phyloP scores from a whole-genome alignment of 352 stramenopile genomes.

The Pythium coloratum region DNA sequence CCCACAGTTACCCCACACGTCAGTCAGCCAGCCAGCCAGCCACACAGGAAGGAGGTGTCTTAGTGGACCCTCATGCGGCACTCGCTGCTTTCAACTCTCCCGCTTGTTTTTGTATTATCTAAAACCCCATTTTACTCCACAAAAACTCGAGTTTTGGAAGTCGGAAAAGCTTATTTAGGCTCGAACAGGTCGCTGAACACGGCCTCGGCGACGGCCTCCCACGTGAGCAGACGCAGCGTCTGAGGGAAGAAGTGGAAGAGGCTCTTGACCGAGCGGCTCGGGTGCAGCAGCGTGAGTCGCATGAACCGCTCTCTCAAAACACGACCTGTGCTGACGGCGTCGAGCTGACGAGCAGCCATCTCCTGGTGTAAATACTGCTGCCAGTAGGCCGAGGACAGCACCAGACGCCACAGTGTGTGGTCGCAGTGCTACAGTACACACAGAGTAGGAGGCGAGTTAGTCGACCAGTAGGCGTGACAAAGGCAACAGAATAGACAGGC shows the following conservation, averaged over 20 bases:
- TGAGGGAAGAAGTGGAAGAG: slow-evolving; percentile 74
- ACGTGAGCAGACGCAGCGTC: slow-evolving; percentile 36
- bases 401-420: slow-evolving; percentile 52
- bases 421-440: slow-evolving; percentile 63
- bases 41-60: not conserved
- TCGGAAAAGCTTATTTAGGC: not conserved
- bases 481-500: not conserved
- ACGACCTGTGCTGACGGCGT: slow-evolving; percentile 16
- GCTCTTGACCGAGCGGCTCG: slow-evolving; percentile 66
- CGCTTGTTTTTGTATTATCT: slow-evolving; percentile 30
- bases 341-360: slow-evolving; percentile 29
- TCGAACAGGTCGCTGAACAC: slow-evolving; percentile 68
- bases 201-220: slow-evolving; percentile 58
- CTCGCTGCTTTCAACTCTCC: slow-evolving; percentile 3
- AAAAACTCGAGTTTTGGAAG: not conserved
- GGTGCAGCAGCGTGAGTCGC: slow-evolving; percentile 73
- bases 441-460: slow-evolving; percentile 11
- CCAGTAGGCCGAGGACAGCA: slow-evolving; percentile 69
- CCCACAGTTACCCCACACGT: not conserved
- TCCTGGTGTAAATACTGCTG: slow-evolving; percentile 63
- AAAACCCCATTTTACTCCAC: slow-evolving; percentile 18
- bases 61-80: not conserved
- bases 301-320: slow-evolving; percentile 64
- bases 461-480: not conserved
- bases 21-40: not conserved